Evolutionary conservation across 2,329 filamentous ascomycete genomes (phyloP), one percentile per base, ranked within the genome.

Genomic region (Colletotrichum abscissum): DNA sequence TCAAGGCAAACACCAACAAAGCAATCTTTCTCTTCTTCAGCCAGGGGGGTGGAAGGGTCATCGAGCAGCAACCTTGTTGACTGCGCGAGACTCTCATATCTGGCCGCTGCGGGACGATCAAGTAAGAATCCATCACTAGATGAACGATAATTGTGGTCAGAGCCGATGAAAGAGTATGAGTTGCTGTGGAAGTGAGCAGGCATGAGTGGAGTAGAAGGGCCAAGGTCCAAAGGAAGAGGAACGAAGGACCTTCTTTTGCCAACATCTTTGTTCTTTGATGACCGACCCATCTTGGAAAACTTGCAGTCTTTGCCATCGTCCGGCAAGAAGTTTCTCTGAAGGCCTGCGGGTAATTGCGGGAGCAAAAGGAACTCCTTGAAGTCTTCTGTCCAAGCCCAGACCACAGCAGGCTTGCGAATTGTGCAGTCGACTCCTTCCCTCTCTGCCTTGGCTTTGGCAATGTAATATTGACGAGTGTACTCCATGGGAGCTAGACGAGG

Each of bases 401-500:
- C 67, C 58, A 80, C 78, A 16, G 74, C 73, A 2, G 82, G 81
- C 19, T 74, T 73, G 14, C 78, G 79, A 5, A 85, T 75, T 24
- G 78, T 76, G 58, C 80, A 82, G 2, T 74, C 54, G 5, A 77
- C 73, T 9, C 73, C 67, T 12, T 82, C 77, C 24, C 73, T 77
- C 19, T 78, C 76, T 14, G 80, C 77, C 16, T 74, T 69, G 5
- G 80, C 77, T 56, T 82, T 79, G 58, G 83, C 80, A 2, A 85
- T 71, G 42, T 83, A 76, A 59, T 81, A 83, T 6, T 79, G 75
- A 8, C 84, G 79, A 9, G 78, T 69, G 60, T 85, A 85, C 56
- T 85, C 84, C 82, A 85, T 84, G 1, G 82, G 82, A 1, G 83
- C 84, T 4, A 85, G 62, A 0, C 82, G 79, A 0, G 71, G 71